Evolutionary conservation across 2,329 filamentous ascomycete genomes (phyloP), one percentile per base, ranked within the genome.

Genomic region (Aspergillus sp.): DNA sequence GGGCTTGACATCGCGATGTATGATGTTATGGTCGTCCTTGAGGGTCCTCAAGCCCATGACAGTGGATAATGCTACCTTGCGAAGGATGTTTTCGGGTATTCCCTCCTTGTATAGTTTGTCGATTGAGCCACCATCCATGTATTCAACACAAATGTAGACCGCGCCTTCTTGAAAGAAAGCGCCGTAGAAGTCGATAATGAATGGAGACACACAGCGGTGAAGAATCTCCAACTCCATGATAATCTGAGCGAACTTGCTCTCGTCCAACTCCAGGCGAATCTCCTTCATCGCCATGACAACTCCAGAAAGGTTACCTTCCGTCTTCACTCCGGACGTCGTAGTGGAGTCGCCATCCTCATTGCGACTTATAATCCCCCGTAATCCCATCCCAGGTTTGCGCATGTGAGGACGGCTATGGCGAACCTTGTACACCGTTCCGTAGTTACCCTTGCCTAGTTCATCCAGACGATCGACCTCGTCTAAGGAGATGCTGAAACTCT

Each of bases 281-380:
- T 99, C 95, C 76, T 99, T 99, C 95, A 99, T 99, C 13, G 95
- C 95, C 95, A 99, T 98, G 61, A 97, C 83, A 53, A 91, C 86
- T 17, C 94, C 92, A 0, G 79, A 75, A 10, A 76, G 66, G 30
- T 70, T 69, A 57, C 73, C 72, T 17, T 69, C 60, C 1, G 63
- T 32, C 9, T 63, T 65, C 6, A 57, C 8, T 3, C 66, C 61
- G 1, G 57, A 55, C 3, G 49, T 30, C 4, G 49, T 39, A 58
- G 64, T 62, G 25, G 67, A 54, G 10, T 67, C 64, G 6, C 68
- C 69, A 3, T 58, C 68, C 5, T 61, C 10, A 12, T 75, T 71
- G 30, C 76, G 76, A 49, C 79, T 76, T 68, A 86, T 84, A 71
- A 86, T 87, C 19, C 86, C 86, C 51, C 84, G 81, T 58, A 89